Evolutionary conservation across 768 basidiomycete species (phyloP), one percentile per base, ranked within the genome.

Genomic region (Tulasnella sp.): DNA sequence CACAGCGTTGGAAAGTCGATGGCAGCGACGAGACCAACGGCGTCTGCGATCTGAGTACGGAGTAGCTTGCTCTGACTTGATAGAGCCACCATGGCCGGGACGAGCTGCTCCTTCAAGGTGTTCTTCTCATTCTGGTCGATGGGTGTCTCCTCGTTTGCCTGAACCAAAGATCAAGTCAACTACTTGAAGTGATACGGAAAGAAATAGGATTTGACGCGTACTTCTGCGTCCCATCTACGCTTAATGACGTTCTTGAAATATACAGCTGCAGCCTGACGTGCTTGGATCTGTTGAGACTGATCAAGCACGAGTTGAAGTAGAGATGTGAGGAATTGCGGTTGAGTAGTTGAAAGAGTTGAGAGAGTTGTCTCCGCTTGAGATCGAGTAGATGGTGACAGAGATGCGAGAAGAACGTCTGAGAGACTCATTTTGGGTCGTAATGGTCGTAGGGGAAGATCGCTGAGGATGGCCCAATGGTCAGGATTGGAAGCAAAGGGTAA

Each of bases 191-290:
- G 23, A 51, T 9, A 44, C 5, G 18, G 39, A 42, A 55, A 39
- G 26, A 35, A 42, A 44, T 6, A 37, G 73, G 26, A 35, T 69
- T 57, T 32, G 39, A 37, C 75, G 67, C 75, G 57, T 73, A 77
- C 77, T 42, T 70, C 69, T 48, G 69, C 61, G 46, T 77, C 70
- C 96, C 96, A 98, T 85, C 91, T 88, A 37, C 89, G 87, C 83
- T 93, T 95, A 78, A 95, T 88, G 69, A 92, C 88, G 83, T 99
- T 98, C 86, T 98, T 99, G 81, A 98, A 91, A 85, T 93, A 96
- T 44, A 98, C 91, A 74, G 93, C 92, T 2, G 91, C 96, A 1
- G 95, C 90, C 76, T 97, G 90, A 82, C 96, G 86, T 42, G 93
- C 89, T 0, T 93, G 85, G 81, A 90, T 89, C 83, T 92, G 89